phyloP scores from a whole-genome alignment of 169 alveolate species.

The Cryptosporidium canis region DNA sequence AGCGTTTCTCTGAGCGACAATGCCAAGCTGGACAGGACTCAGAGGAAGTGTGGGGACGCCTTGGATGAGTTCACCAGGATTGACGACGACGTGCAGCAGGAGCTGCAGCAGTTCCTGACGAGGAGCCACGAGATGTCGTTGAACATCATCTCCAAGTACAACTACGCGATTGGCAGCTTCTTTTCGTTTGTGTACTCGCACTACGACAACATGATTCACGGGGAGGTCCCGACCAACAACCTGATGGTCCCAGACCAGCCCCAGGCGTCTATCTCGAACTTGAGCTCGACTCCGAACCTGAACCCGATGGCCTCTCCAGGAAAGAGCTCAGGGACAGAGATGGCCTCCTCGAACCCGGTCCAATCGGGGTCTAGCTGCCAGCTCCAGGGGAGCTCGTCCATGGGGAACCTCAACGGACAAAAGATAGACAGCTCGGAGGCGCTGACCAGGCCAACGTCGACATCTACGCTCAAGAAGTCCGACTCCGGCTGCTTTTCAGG shows the following conservation, averaged over 20 bases:
- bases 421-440: conserved; percentile 45
- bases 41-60: conserved; percentile 69
- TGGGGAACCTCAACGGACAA: background rate
- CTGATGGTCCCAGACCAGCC: conserved; percentile 52
- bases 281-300: background rate
- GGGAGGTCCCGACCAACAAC: conserved; percentile 46
- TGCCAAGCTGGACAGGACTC: conserved; percentile 66
- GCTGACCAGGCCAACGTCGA: conserved; percentile 37
- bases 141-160: conserved; percentile 34
- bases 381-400: background rate
- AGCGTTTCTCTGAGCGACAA: conserved; percentile 52
- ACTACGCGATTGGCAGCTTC: conserved; percentile 36
- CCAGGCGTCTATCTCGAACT: background rate
- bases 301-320: background rate
- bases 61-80: conserved; percentile 69
- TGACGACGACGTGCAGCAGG: conserved; percentile 69
- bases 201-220: conserved; percentile 29
- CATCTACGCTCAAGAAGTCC: conserved; percentile 58
- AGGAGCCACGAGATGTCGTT: conserved; percentile 52
- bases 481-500: conserved; percentile 53
- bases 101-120: conserved; percentile 51
- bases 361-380: background rate
- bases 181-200: conserved; percentile 57
- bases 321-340: background rate
- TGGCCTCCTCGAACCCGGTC: conserved; percentile 5